Base-by-base conservation (phyloP, 495 filamentous ascomycete species). In the Emericellopsis terricola region DNA sequence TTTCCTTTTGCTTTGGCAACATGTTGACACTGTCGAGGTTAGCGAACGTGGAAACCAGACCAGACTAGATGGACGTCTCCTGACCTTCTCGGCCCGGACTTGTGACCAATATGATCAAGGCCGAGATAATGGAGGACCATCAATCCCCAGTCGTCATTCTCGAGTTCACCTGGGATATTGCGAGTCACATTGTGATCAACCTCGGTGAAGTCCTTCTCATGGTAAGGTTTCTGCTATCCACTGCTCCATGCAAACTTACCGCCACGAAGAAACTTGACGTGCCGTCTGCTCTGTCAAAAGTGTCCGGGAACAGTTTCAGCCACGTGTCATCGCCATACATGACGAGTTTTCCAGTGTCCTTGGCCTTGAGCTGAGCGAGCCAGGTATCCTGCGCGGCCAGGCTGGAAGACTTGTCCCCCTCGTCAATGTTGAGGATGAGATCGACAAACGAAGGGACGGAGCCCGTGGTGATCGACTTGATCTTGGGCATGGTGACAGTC, bases 271-370 rank as follows among this genome's bases (percentile, higher is more conserved):
- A 99, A 54, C 86, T 94, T 23, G 82, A 81, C 2, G 91, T 96
- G 23, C 91, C 91, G 49, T 99, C 89, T 14, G 70, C 62, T 19
- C 86, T 72, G 41, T 69, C 69, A 55, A 99, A 99, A 24, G 74
- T 77, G 6, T 67, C 71, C 4, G 89, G 89, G 49, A 99, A 96
- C 21, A 99, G 67, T 53, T 94, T 96, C 37, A 96, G 59, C 89
- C 89, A 99, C 10, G 89, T 99, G 51, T 99, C 89, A 48, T 99
- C 89, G 28, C 89, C 89, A 44, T 91, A 94, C 81, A 99, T 87
- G 49, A 92, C 62, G 33, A 94, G 61, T 41, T 78, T 81, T 17
- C 76, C 81, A 2, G 49, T 47, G 11, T 59, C 56, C 50, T 72
- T 78, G 19, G 76, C 71, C 51, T 74, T 84, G 53, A 99, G 68